Conservation (phyloP, 2,329 filamentous ascomycete genomes). For the Blastomyces emzantsi region DNA sequence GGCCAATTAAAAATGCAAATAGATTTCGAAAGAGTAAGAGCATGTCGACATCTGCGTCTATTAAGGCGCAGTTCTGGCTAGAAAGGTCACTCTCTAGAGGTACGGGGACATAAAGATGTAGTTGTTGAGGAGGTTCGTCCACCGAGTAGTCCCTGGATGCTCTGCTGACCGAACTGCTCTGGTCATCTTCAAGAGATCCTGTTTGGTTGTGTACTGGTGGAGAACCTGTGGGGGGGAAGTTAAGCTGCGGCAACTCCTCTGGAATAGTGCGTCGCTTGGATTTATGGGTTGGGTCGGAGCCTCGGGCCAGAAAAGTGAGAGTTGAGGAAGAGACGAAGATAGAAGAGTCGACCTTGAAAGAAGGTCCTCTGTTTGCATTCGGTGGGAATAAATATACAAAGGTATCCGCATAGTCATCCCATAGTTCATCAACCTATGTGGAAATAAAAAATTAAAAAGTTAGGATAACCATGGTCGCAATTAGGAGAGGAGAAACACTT, state of each 20-base stretch:
- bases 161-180: constrained; percentile 40
- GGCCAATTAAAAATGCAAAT: constrained; percentile 55
- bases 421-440: constrained; percentile 41
- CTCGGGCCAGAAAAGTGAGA: constrained; percentile 48
- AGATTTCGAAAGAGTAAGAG: constrained; percentile 54
- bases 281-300: constrained; percentile 37
- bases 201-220: constrained; percentile 23
- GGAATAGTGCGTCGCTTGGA: constrained; percentile 21
- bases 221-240: constrained; percentile 23
- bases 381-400: constrained; percentile 54
- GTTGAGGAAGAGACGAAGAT: constrained; percentile 49
- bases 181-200: constrained; percentile 25
- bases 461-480: background rate
- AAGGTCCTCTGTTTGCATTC: constrained; percentile 47
- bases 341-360: constrained; percentile 53
- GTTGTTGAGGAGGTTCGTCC: constrained; percentile 40
- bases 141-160: constrained; percentile 40
- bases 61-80: constrained; percentile 25
- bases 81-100: constrained; percentile 45
- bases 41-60: constrained; percentile 46
- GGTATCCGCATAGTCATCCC: constrained; percentile 55
- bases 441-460: background rate
- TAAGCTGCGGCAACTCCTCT: constrained; percentile 18
- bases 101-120: constrained; percentile 52
- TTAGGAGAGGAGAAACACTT: background rate